Base-by-base conservation (phyloP, 176 grass and related monocot species). In the Musa schizocarpa region DNA sequence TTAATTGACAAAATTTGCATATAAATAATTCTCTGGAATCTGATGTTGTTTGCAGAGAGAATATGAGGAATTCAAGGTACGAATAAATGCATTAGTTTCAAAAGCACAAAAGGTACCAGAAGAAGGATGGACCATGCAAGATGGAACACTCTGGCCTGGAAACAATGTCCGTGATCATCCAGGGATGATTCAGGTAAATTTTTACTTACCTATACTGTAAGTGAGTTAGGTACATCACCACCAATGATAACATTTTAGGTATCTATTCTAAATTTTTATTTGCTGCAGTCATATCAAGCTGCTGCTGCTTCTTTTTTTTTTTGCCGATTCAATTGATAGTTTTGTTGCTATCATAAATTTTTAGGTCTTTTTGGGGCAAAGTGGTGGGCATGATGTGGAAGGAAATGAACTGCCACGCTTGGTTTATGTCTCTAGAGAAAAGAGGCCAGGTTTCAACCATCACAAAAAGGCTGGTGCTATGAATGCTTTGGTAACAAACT, bases 41-140 rank as follows among this genome's bases (percentile, higher is more conserved):
- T 79, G 21, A 9, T 19, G 72, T 76, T 83, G 20, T 59, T 79
- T 80, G 52, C 84, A 96, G 92, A 96, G 92, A 83, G 92, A 92
- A 58, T 96, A 96, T 2, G 92, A 96, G 78, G 92, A 96, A 79
- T 96, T 96, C 69, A 96, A 96, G 80, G 82, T 96, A 56, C 84
- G 92, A 77, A 96, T 96, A 76, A 96, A 96, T 84, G 89, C 86
- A 24, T 77, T 96, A 84, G 92, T 96, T 84, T 84, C 89, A 1
- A 96, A 96, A 77, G 92, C 92, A 64, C 86, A 96, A 56, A 96
- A 96, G 62, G 92, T 91, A 77, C 92, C 92, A 0, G 92, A 96
- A 82, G 92, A 96, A 92, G 92, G 92, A 63, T 96, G 92, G 92
- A 96, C 92, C 13, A 96, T 96, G 92, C 92, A 96, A 65, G 92